These are phyloP conservation scores for Barnettozyma sucrosica DNA, from an alignment of 805 yeast species.

Conservation along the genomic window DNA sequence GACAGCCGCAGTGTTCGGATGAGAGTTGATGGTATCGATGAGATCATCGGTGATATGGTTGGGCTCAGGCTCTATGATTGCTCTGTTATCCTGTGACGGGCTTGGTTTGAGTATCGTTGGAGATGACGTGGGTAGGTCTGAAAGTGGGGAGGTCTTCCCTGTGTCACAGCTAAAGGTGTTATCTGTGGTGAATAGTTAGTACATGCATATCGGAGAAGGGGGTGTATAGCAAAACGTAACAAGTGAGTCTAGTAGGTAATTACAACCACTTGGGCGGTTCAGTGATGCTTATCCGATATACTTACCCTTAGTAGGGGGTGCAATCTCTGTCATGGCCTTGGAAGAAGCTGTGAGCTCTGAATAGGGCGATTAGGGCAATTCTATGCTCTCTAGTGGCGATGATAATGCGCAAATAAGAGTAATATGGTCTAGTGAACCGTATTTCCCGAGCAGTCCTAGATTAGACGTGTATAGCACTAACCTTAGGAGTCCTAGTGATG, in stretches of 20 bases:
- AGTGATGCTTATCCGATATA: neutral
- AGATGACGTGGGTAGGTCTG: conserved; percentile 24
- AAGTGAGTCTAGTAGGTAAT: neutral
- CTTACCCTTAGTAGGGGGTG: conserved; percentile 12
- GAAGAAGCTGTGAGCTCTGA: neutral
- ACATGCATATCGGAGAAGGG: neutral
- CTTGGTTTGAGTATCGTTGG: conserved; percentile 16
- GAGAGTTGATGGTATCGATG: neutral
- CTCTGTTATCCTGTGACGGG: neutral
- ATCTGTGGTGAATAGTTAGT: conserved; percentile 4
- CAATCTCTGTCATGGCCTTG: conserved; percentile 18
- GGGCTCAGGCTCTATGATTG: neutral
- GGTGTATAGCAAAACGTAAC: neutral
- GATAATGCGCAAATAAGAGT: neutral
- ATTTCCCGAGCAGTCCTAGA: neutral
- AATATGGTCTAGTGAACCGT: neutral
- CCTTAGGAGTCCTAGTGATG: neutral
- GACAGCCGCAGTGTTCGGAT: neutral
- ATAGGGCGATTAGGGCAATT: neutral
- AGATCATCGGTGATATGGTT: neutral
- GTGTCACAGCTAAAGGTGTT: conserved; percentile 14
- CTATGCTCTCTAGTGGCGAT: neutral
- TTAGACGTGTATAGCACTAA: neutral
- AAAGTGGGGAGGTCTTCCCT: conserved; percentile 25
- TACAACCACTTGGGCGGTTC: neutral